Evolutionary conservation across 2,329 filamentous ascomycete genomes (phyloP).

Genomic region (Magnaporthiopsis poae): DNA sequence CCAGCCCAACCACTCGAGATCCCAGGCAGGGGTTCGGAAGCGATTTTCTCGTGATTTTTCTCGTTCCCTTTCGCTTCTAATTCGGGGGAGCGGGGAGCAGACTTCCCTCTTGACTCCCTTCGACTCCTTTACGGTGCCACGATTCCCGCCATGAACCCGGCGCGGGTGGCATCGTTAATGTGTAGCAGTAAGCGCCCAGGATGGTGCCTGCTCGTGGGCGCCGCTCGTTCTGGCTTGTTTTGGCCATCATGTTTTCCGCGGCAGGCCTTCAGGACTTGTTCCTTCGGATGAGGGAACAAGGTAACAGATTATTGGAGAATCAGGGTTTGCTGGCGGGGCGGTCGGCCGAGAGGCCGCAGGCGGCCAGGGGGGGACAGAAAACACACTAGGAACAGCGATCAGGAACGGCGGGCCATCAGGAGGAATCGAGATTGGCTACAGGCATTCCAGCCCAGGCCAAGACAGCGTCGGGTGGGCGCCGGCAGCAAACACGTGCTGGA

Average conservation of each 20-base stretch:
- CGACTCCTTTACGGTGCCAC: neutral
- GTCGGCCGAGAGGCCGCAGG: neutral
- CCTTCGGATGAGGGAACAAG: neutral
- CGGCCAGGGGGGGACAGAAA: neutral
- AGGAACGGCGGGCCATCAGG: neutral
- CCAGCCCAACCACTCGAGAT: neutral
- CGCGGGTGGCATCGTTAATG: neutral
- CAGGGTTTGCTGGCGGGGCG: neutral
- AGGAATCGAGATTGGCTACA: neutral
- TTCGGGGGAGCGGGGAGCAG: neutral
- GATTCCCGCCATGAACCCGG: neutral
- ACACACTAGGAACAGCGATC: neutral
- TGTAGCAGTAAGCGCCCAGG: neutral
- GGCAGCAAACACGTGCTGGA: neutral
- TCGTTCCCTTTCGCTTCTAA: neutral
- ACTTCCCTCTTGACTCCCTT: neutral
- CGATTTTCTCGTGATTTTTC: neutral
- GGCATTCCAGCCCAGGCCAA: neutral
- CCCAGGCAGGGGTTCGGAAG: neutral
- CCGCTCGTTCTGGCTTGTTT: neutral
- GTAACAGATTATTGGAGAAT: neutral
- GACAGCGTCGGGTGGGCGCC: neutral
- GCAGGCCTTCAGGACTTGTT: neutral
- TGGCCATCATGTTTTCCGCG: neutral
- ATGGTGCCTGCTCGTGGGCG: neutral